phyloP scores from a whole-genome alignment of 768 basidiomycete species.

The Rhizopogon sp. region DNA sequence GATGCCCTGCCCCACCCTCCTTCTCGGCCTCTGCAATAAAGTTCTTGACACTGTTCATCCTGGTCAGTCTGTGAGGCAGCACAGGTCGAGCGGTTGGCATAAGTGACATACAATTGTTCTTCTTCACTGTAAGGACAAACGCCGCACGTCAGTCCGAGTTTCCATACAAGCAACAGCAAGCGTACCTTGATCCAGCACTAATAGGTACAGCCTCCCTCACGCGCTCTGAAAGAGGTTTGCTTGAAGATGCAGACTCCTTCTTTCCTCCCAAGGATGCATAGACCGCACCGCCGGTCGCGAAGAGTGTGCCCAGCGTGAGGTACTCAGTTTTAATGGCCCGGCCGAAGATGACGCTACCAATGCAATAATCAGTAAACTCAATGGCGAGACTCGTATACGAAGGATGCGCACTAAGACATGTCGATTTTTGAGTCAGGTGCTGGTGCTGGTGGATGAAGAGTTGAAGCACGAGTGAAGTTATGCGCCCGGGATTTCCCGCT shows the following conservation, averaged over 20 bases:
- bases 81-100: slow-evolving; percentile 4
- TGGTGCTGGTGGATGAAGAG: neutral
- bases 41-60: slow-evolving; percentile 67
- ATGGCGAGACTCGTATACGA: neutral
- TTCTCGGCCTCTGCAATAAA: slow-evolving; percentile 84
- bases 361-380: neutral
- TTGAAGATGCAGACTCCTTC: slow-evolving; percentile 36
- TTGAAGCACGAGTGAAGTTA: slow-evolving; percentile 12
- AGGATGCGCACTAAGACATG: slow-evolving; percentile 42
- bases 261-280: slow-evolving; percentile 54
- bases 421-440: slow-evolving; percentile 9
- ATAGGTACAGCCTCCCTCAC: slow-evolving; percentile 63
- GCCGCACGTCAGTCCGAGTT: slow-evolving; percentile 7
- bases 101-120: slow-evolving; percentile 68
- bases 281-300: slow-evolving; percentile 49
- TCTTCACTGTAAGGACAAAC: slow-evolving; percentile 54
- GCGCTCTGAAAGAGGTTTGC: slow-evolving; percentile 44
- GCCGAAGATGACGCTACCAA: slow-evolving; percentile 65
- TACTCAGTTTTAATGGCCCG: slow-evolving; percentile 80
- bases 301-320: slow-evolving; percentile 66
- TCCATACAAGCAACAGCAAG: slow-evolving; percentile 9
- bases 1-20: slow-evolving; percentile 44
- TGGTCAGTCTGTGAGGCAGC: slow-evolving; percentile 36
- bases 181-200: slow-evolving; percentile 65
- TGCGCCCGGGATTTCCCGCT: slow-evolving; percentile 16